These are phyloP conservation scores for Aureobasidium namibiae DNA, from an alignment of 2,329 filamentous ascomycete species.

Conservation along the genomic window DNA sequence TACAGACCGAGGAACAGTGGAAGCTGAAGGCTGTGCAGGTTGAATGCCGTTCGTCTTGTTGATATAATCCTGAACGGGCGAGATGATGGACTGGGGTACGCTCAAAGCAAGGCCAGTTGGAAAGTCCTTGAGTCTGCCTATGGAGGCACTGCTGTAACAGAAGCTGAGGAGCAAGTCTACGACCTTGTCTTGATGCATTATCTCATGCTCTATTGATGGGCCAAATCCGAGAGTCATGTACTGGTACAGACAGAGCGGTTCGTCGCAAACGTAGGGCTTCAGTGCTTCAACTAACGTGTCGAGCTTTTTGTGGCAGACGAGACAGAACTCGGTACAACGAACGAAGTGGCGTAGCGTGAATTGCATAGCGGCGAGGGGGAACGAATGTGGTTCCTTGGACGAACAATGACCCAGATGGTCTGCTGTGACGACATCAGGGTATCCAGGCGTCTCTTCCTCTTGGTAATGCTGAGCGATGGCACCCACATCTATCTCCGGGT, in stretches of 20 bases:
- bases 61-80: not conserved
- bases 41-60: not conserved
- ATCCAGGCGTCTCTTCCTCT: slow-evolving; percentile 26
- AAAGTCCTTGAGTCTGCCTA: slow-evolving; percentile 41
- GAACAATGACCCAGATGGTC: slow-evolving; percentile 37
- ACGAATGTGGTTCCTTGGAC: slow-evolving; percentile 32
- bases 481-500: slow-evolving; percentile 18
- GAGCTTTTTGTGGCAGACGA: slow-evolving; percentile 70
- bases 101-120: slow-evolving; percentile 49
- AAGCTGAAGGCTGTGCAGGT: not conserved
- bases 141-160: slow-evolving; percentile 55
- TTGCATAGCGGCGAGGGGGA: slow-evolving; percentile 58
- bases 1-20: not conserved
- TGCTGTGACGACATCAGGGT: slow-evolving; percentile 38
- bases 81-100: slow-evolving; percentile 34
- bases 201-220: slow-evolving; percentile 76
- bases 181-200: slow-evolving; percentile 68
- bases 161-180: slow-evolving; percentile 80
- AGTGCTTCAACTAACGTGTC: slow-evolving; percentile 58
- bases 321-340: slow-evolving; percentile 77
- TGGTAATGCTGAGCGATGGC: slow-evolving; percentile 34
- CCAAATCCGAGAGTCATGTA: slow-evolving; percentile 83
- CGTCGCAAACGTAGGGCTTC: slow-evolving; percentile 68
- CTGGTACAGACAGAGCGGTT: slow-evolving; percentile 72
- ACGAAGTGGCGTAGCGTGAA: slow-evolving; percentile 70